These are phyloP conservation scores for Cordyceps militaris DNA, from an alignment of 2,329 filamentous ascomycete genomes.

Conservation along the genomic window DNA sequence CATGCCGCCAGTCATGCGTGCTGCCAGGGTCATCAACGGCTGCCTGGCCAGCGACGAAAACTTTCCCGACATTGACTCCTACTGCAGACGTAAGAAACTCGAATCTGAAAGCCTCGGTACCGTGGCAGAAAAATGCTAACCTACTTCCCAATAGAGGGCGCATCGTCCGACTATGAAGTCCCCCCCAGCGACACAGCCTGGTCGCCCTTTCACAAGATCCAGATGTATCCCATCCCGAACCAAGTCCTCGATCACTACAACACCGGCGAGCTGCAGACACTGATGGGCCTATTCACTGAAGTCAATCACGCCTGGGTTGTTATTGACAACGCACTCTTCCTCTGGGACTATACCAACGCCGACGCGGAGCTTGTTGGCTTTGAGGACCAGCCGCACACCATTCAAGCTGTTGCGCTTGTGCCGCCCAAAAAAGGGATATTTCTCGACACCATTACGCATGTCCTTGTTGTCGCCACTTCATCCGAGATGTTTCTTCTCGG, in stretches of 20 bases:
- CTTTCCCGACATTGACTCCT: conserved; percentile 84
- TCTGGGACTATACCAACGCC: conserved; percentile 96
- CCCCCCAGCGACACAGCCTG: conserved; percentile 60
- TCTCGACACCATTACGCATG: conserved; percentile 73
- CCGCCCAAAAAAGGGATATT: conserved; percentile 84
- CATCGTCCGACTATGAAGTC: conserved; percentile 87
- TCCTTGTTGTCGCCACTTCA: conserved; percentile 83
- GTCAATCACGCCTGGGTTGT: conserved; percentile 93
- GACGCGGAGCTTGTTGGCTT: conserved; percentile 87
- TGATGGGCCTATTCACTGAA: conserved; percentile 91
- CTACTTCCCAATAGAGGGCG: conserved; percentile 57
- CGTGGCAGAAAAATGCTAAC: conserved; percentile 19
- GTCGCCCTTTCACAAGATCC: conserved; percentile 82
- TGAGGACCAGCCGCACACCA: conserved; percentile 80
- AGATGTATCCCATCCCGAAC: conserved; percentile 85
- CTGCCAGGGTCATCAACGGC: conserved; percentile 75
- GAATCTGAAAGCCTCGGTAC: neutral
- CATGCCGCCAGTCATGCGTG: conserved; percentile 67
- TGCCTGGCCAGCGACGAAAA: conserved; percentile 67
- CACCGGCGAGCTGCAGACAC: conserved; percentile 75
- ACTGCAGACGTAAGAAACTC: conserved; percentile 68
- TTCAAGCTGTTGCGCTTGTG: conserved; percentile 84
- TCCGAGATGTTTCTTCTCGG: conserved; percentile 83
- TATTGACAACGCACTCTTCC: conserved; percentile 90
- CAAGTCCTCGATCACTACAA: conserved; percentile 91